Evolutionary conservation across 2,329 filamentous ascomycete genomes (phyloP), one percentile per base, ranked within the genome.

Genomic region (Aspergillus calidoustus): DNA sequence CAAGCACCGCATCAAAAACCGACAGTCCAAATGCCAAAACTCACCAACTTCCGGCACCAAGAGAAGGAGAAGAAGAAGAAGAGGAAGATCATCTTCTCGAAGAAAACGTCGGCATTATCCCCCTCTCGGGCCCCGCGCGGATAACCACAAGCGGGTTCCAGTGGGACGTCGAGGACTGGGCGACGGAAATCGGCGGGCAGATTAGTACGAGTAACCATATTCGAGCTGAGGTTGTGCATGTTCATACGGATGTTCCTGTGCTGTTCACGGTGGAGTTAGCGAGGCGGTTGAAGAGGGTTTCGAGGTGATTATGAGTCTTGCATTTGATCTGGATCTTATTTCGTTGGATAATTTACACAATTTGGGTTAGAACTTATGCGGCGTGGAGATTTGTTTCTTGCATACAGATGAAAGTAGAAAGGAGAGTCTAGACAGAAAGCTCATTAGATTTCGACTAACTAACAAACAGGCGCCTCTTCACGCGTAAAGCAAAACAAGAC

Each of bases 131-230:
- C n/a, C 86, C 89, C 3, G 89, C 91, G 51, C 76, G 84, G n/a
- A 92, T 99, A 69, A 89, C 87, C 7, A 96, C 92, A 0, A 79
- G 82, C 15, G 95, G 95, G 0, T 81, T 98, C 22, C 89, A 96
- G 74, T 99, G 95, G 95, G 93, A 99, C 77, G 91, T 99, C 1
- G 74, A 83, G 62, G 82, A 92, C 63, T 97, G 94, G 93, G 79
- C 85, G 66, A 97, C 91, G 0, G 82, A 86, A 70, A 90, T 95
- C 73, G 90, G 91, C 7, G 89, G 87, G 0, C 83, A 85, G 67
- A 72, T 94, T 62, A 93, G 91, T 74, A 94, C 91, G 60, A 95
- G 91, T 76, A 95, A 95, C 76, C 89, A 92, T 70, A 86, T 93
- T 28, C 86, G 84, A 4, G 81, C 83, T 54, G 83, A 87, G 4